Evolutionary conservation across 2,329 filamentous ascomycete species (phyloP).

Genomic region (Diplodia scrobiculata): DNA sequence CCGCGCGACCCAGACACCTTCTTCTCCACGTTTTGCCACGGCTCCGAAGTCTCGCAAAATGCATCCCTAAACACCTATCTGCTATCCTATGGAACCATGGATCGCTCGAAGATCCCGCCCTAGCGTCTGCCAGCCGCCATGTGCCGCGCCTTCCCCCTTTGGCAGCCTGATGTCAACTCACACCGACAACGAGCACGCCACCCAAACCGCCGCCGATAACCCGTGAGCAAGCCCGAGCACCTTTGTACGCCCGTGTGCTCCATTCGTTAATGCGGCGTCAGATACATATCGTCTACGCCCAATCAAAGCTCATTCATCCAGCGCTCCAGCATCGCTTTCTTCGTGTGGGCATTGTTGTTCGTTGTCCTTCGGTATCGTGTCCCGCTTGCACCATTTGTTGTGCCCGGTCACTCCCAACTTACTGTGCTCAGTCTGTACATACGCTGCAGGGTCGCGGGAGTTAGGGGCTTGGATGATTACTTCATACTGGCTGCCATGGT

Average conservation of each 20-base stretch:
- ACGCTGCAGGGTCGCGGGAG: not conserved
- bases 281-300: not conserved
- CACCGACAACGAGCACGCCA: not conserved
- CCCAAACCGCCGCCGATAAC: too few relatives aligned
- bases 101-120: not conserved
- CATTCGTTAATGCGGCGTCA: not conserved
- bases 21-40: not conserved
- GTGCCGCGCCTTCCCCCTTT: not conserved
- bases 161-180: not conserved
- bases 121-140: not conserved
- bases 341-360: not conserved
- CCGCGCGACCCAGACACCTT: not conserved
- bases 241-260: too few relatives aligned
- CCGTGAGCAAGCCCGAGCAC: not conserved
- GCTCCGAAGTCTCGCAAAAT: not conserved
- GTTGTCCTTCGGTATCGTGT: not conserved
- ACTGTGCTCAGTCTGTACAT: not conserved
- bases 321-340: not conserved
- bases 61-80: not conserved
- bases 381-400: too few relatives aligned
- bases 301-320: not conserved
- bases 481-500: constrained; percentile 6
- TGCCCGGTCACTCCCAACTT: not conserved
- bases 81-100: not conserved
- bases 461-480: constrained; percentile 1